Evolutionary conservation across 1,284 basidiomycete species (phyloP).

Genomic region (Erythrobasidium hasegawianum): DNA sequence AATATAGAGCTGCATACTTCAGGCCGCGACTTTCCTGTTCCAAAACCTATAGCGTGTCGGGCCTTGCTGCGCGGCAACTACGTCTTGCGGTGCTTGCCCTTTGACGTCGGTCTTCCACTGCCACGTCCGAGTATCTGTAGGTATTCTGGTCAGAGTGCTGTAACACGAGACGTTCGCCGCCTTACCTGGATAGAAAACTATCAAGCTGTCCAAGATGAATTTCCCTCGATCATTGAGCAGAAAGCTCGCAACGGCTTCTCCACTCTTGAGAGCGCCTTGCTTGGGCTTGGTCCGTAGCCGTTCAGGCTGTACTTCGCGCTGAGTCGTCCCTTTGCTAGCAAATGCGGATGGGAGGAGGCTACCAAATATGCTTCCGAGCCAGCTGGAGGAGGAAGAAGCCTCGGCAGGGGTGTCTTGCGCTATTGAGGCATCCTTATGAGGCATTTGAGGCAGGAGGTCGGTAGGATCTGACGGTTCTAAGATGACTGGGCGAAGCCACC

Average conservation of each 20-base stretch:
- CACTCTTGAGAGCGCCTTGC: slow-evolving; percentile 15
- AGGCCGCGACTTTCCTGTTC: slow-evolving; percentile 6
- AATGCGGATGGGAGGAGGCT: slow-evolving; percentile 22
- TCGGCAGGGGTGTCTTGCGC: not conserved
- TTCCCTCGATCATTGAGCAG: slow-evolving; percentile 25
- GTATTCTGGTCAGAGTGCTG: not conserved
- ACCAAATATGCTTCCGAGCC: slow-evolving; percentile 29
- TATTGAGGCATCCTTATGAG: slow-evolving; percentile 3
- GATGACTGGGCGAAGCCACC: slow-evolving; percentile 34
- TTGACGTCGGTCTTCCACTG: slow-evolving; percentile 34
- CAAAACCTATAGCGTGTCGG: slow-evolving; percentile 28
- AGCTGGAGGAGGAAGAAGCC: slow-evolving; percentile 9
- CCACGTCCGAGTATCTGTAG: slow-evolving; percentile 21
- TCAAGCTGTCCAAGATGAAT: slow-evolving; percentile 22
- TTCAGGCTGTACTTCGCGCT: slow-evolving; percentile 1
- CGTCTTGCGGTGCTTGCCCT: not conserved
- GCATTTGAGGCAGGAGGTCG: slow-evolving; percentile 3
- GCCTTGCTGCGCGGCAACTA: not conserved
- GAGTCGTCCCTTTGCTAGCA: not conserved
- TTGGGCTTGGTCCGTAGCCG: slow-evolving; percentile 11
- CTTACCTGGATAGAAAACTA: slow-evolving; percentile 31
- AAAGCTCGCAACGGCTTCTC: slow-evolving; percentile 24
- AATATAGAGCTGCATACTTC: not conserved
- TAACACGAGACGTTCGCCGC: no score
- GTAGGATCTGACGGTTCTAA: slow-evolving; percentile 27